These are phyloP conservation scores for Hypoxylon fragiforme DNA, from an alignment of 495 filamentous ascomycete species.

Conservation along the genomic window DNA sequence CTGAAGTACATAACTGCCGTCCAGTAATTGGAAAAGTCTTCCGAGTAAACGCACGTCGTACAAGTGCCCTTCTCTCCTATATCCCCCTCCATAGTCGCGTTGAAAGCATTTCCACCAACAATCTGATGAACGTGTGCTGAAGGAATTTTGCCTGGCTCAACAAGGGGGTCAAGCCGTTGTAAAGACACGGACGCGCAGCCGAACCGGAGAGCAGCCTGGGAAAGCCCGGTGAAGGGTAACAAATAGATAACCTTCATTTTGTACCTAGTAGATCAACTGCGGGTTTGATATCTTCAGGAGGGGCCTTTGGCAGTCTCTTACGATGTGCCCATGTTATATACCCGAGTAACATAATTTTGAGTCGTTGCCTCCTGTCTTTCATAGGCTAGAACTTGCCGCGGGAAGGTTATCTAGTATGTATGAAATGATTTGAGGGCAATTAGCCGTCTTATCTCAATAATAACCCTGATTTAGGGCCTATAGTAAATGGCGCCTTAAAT, in stretches of 20 bases:
- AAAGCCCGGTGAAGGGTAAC: slow-evolving; percentile 11
- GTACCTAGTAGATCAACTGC: too few species aligned
- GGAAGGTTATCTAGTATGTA: too few species aligned
- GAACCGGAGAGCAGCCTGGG: slow-evolving; percentile 51
- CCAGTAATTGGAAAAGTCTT: slow-evolving; percentile 56
- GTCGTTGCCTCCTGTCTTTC: too few species aligned
- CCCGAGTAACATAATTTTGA: too few species aligned
- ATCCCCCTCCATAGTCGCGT: slow-evolving; percentile 51
- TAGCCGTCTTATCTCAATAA: too few species aligned
- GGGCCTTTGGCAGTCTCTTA: too few species aligned
- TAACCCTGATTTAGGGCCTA: too few species aligned
- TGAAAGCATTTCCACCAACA: slow-evolving; percentile 54
- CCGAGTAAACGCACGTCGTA: slow-evolving; percentile 49
- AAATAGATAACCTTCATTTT: slow-evolving; percentile 18
- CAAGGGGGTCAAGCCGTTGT: slow-evolving; percentile 52
- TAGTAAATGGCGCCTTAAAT: too few species aligned
- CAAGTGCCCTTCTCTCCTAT: slow-evolving; percentile 47
- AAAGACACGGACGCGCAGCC: slow-evolving; percentile 51
- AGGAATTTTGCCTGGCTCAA: slow-evolving; percentile 48
- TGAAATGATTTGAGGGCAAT: too few species aligned
- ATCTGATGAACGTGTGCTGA: slow-evolving; percentile 55
- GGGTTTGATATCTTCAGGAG: too few species aligned
- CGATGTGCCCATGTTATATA: too few species aligned
- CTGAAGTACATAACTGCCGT: slow-evolving; percentile 56
- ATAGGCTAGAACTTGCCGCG: too few species aligned